Base-by-base conservation (phyloP, 345 rosid genomes). In the Euclidium syriacum region DNA sequence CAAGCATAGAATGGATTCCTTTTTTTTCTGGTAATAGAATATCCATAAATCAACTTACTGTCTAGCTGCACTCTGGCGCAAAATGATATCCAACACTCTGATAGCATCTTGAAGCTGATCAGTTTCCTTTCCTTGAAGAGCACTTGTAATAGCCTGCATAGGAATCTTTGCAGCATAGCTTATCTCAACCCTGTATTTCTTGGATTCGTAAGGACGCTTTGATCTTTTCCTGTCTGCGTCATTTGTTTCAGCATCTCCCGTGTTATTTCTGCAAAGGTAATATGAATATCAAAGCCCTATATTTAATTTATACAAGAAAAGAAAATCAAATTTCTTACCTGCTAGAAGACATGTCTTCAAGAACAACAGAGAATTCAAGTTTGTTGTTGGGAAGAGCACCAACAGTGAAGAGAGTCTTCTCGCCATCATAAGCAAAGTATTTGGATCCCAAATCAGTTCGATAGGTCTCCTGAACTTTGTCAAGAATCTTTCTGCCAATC, bases 391-490 rank as follows among this genome's bases (percentile, higher is more conserved):
- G 94, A 26, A 92, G 94, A 16, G 91, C 35, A 40, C 97, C 97
- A 62, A 81, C 49, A 23, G 95, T 85, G 62, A 89, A 92, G 48
- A 92, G 57, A 38, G 88, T 84, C 63, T 87, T 87, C 65, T 87
- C 97, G 0, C 99, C 99, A 64, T 94, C 97, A 69, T 94, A 94
- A 4, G 99, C 99, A 72, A 94, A 87, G 29, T 80, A 63, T 56
- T 87, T 94, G 23, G 75, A 80, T 4, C 54, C 84, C 35, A 92
- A 62, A 30, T 87, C 90, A 27, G 49, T 52, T 20, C 16, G 61
- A 36, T 94, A 85, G 0, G 95, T 89, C 39, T 84, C 85, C 11
- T 89, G 90, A 27, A 90, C 91, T 62, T 70, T 75, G 11, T 87
- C 85, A 43, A 90, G 73, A 20, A 85, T 84, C 58, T 73, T 82